phyloP scores from a whole-genome alignment of 306 rosid genomes.

The Sesbania bispinosa region DNA sequence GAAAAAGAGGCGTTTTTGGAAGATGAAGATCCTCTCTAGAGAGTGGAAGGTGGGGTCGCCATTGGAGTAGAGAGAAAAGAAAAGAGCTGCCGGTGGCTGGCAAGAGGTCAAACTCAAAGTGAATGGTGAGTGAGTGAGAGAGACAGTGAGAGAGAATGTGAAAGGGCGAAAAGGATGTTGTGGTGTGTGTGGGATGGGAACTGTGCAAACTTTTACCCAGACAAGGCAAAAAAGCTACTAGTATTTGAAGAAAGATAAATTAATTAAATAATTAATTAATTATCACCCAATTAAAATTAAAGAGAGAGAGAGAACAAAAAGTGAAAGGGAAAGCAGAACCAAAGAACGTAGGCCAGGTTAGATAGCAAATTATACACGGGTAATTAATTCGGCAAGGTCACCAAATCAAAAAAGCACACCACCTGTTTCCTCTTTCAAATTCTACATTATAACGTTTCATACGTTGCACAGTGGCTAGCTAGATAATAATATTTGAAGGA shows the following conservation, averaged over 20 bases:
- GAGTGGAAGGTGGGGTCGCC: constrained; percentile 61
- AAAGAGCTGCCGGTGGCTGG: constrained; percentile 65
- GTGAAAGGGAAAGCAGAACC: neutral
- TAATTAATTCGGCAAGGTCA: neutral
- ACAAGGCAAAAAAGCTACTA: neutral
- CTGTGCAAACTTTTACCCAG: constrained; percentile 15
- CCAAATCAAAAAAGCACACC: neutral
- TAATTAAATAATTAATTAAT: neutral
- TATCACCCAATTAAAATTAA: neutral
- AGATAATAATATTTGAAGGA: too few relatives aligned
- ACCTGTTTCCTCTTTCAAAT: too few relatives aligned
- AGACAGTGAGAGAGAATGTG: constrained; percentile 25
- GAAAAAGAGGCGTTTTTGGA: constrained; percentile 27
- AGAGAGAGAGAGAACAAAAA: neutral
- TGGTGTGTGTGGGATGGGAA: neutral
- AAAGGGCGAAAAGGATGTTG: constrained; percentile 45
- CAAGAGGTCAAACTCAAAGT: constrained; percentile 94
- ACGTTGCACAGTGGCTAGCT: too few relatives aligned
- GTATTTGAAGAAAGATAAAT: neutral
- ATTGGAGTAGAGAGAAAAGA: constrained; percentile 51
- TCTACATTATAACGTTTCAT: too few relatives aligned
- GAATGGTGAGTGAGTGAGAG: constrained; percentile 40
- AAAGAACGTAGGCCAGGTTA: neutral
- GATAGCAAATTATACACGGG: neutral
- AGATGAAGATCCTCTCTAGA: constrained; percentile 40